Conservation (phyloP, 257 asterid species). For the Fraxinus quadrangulata region DNA sequence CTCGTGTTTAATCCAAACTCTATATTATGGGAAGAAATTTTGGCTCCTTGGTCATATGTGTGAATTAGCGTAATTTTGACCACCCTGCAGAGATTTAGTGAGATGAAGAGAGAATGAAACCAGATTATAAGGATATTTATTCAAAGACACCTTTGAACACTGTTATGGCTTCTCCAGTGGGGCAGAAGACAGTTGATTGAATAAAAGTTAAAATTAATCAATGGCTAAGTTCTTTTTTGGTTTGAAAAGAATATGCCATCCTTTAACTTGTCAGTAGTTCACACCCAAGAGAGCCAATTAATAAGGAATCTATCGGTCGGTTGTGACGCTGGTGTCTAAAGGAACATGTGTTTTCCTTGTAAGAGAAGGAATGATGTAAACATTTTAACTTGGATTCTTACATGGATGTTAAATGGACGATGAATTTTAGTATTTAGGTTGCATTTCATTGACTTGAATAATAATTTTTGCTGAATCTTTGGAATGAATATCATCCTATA, state of each 20-base stretch:
- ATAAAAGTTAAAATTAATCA: neutral
- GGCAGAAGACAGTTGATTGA: neutral
- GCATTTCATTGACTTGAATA: neutral
- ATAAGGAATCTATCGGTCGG: neutral
- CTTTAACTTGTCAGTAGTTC: neutral
- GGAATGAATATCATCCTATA: neutral
- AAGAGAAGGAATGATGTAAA: neutral
- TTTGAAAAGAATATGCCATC: neutral
- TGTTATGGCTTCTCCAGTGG: conserved; percentile 9
- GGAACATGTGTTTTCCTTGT: neutral
- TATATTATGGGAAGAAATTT: conserved; percentile 5
- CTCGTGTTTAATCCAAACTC: conserved; percentile 16
- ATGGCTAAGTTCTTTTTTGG: neutral
- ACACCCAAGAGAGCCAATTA: neutral
- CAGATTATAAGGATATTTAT: conserved; percentile 2
- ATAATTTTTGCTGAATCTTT: conserved; percentile 12
- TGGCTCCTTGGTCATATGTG: neutral
- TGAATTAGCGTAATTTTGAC: conserved; percentile 2
- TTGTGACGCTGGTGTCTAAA: neutral
- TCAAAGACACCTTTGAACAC: conserved; percentile 6
- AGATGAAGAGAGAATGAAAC: neutral
- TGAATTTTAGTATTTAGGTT: neutral
- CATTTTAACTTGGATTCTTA: neutral
- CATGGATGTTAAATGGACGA: neutral
- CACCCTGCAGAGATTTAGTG: neutral